A percentile compares a stretch with the other conserved stretches of the same genome.
These are phyloP conservation scores for Verticillium dahliae DNA, from an alignment of 2,329 filamentous ascomycete genomes.

Conservation along the genomic window DNA sequence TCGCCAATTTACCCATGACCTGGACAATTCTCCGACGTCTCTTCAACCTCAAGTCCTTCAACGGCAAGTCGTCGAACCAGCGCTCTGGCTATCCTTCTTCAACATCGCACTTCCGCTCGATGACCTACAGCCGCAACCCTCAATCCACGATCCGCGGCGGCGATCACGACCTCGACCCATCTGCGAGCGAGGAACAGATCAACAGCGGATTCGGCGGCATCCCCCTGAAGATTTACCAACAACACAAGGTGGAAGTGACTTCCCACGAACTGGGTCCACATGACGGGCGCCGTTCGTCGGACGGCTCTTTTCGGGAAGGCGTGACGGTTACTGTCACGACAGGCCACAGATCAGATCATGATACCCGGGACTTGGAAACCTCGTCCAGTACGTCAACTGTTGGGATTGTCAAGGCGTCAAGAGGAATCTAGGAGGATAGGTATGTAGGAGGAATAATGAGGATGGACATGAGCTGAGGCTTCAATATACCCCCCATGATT, in stretches of 20 bases:
- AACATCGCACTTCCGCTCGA: conserved; percentile 14
- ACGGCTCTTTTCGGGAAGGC: background rate
- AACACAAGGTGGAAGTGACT: conserved; percentile 24
- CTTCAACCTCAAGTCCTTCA: conserved; percentile 27
- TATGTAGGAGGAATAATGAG: background rate
- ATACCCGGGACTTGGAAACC: background rate
- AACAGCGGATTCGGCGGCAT: conserved; percentile 19
- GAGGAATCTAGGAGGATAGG: background rate
- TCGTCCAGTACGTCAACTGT: background rate
- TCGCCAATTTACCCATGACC: conserved; percentile 33
- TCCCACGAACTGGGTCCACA: background rate
- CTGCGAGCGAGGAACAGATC: conserved; percentile 30
- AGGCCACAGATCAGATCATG: background rate
- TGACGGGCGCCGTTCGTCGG: background rate
- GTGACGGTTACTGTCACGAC: background rate
- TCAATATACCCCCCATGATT: background rate
- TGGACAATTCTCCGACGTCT: conserved; percentile 33
- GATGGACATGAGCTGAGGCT: background rate
- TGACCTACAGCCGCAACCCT: conserved; percentile 17
- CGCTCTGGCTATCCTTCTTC: conserved; percentile 15
- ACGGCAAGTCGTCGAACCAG: conserved; percentile 20
- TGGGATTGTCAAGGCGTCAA: background rate
- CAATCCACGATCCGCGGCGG: conserved; percentile 1
- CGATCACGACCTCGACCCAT: conserved; percentile 17
- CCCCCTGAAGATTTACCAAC: conserved; percentile 29